Percentiles rank a stretch among this genome's conserved stretches.
These are phyloP conservation scores for Agaricus subrufescens DNA, from an alignment of 768 basidiomycete species.

Conservation along the genomic window DNA sequence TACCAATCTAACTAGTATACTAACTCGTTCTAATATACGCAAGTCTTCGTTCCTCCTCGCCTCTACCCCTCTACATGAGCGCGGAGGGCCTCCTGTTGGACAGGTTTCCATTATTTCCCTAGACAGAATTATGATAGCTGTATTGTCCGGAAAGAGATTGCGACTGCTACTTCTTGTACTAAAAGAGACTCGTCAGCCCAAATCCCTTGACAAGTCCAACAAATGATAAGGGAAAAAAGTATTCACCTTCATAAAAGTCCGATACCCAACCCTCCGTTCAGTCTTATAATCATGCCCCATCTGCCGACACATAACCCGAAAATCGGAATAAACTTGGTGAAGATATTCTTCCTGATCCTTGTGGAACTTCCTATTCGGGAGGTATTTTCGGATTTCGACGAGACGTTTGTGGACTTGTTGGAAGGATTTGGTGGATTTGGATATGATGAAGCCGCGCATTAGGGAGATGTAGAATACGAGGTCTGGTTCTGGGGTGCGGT, in stretches of 20 bases:
- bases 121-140: too few species aligned
- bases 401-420: slow-evolving; percentile 23
- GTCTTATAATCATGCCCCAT: slow-evolving; percentile 3
- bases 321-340: slow-evolving; percentile 7
- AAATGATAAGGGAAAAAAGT: neutral
- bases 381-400: slow-evolving; percentile 17
- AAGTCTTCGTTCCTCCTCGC: neutral
- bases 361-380: slow-evolving; percentile 15
- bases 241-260: neutral
- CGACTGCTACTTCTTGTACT: too few species aligned
- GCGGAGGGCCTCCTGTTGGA: neutral
- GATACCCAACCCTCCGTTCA: neutral
- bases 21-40: neutral
- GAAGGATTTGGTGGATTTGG: slow-evolving; percentile 23
- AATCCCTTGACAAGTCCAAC: too few species aligned
- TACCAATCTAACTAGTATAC: slow-evolving; percentile 1
- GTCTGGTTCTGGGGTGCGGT: slow-evolving; percentile 14
- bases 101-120: too few species aligned
- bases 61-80: neutral
- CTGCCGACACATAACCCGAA: neutral
- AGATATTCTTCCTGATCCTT: slow-evolving; percentile 9
- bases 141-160: too few species aligned
- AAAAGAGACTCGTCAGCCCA: too few species aligned
- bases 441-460: slow-evolving; percentile 31
- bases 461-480: slow-evolving; percentile 33